Base-by-base conservation (phyloP, 2,329 filamentous ascomycete species). In the Malbranchea cinnamomea region DNA sequence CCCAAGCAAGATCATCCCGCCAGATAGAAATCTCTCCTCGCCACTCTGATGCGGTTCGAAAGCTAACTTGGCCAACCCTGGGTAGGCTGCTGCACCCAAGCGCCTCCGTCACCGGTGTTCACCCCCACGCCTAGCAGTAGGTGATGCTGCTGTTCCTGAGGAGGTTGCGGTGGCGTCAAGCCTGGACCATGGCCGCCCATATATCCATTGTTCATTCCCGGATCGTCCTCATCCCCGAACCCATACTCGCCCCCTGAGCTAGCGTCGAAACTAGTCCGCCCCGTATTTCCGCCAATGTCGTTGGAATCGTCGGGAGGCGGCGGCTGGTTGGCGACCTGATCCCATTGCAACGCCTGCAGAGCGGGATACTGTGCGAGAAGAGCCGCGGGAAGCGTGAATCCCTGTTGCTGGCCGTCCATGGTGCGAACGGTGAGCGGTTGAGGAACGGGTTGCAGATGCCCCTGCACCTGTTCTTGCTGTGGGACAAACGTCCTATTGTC, bases 291-390 rank as follows among this genome's bases (percentile, higher is more conserved):
- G 28, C 82, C 78, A 23, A 84, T 77, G 30, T 65, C 62, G 30
- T 59, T 62, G 2, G 59, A 55, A 19, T 65, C 59, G 26, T 67
- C 66, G n/a, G n/a, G n/a, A n/a, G n/a, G n/a, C n/a, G n/a, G n/a
- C 35, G 75, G 65, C 11, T 73, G 72, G 5, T 66, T 57, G 4
- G 63, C 63, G n/a, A 77, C 68, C 23, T 75, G 69, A 49, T 91
- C 68, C 85, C 87, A 95, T 47, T 87, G 85, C 50, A 95, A 69
- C 31, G 76, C 78, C 14, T 85, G 84, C n/a, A 98, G 61, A 3
- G 83, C 85, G 8, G 89, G 89, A 53, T 94, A 95, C 48, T 95
- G 89, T 11, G 80, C 79, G 22, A 95, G 61, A 28, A 98, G 61
- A 2, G 87, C 87, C 3, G 81, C 80, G 2, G 89, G 89, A n/a